These are phyloP conservation scores for Cenchrus fungigraminus DNA, from an alignment of 176 grass and related monocot genomes.

Conservation along the genomic window DNA sequence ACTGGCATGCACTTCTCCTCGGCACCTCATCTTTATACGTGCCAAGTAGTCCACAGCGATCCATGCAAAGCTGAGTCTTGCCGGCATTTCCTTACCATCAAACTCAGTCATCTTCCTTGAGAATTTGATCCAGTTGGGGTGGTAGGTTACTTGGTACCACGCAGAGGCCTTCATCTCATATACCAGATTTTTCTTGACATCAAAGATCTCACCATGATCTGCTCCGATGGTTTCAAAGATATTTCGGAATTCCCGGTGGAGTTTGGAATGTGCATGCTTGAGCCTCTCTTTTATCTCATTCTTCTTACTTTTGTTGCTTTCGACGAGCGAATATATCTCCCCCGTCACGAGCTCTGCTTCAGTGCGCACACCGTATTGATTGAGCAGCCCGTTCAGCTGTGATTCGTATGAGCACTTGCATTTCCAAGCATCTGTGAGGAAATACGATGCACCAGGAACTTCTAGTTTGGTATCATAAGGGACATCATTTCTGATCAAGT, in stretches of 20 bases:
- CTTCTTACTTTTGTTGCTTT: slow-evolving; percentile 66
- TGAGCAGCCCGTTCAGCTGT: slow-evolving; percentile 60
- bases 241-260: slow-evolving; percentile 57
- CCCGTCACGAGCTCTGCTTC: slow-evolving; percentile 90
- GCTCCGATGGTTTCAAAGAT: slow-evolving; percentile 52
- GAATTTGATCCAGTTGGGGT: slow-evolving; percentile 58
- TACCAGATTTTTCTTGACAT: slow-evolving; percentile 49
- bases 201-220: slow-evolving; percentile 41
- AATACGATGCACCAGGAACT: slow-evolving; percentile 62
- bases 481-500: slow-evolving; percentile 34
- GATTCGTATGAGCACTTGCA: slow-evolving; percentile 62
- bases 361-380: slow-evolving; percentile 58
- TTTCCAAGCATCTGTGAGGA: slow-evolving; percentile 54
- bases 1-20: slow-evolving; percentile 39
- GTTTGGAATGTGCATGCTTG: slow-evolving; percentile 64
- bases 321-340: slow-evolving; percentile 60
- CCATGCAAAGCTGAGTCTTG: slow-evolving; percentile 88
- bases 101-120: slow-evolving; percentile 36
- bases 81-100: slow-evolving; percentile 40
- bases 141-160: slow-evolving; percentile 94
- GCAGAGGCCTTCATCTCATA: slow-evolving; percentile 83
- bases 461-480: slow-evolving; percentile 77
- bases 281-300: slow-evolving; percentile 69
- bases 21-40: slow-evolving; percentile 62
- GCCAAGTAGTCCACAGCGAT: slow-evolving; percentile 73